These are phyloP conservation scores for Linum lewisii DNA, from an alignment of 345 rosid species.

Conservation along the genomic window DNA sequence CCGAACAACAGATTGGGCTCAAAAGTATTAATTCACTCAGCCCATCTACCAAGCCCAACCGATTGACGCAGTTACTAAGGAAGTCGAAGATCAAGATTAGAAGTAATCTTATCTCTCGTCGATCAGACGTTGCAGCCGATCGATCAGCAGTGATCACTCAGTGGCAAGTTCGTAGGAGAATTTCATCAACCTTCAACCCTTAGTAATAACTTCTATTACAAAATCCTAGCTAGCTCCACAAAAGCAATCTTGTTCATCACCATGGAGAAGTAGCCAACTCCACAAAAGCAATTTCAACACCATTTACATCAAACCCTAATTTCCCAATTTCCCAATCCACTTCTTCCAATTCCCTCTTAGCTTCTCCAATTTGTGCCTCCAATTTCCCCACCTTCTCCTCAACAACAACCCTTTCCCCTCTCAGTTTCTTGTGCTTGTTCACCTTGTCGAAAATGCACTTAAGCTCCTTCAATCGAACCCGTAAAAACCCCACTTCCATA, in stretches of 20 bases:
- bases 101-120: too few species aligned
- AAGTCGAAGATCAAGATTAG: too few species aligned
- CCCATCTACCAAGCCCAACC: too few species aligned
- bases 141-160: too few species aligned
- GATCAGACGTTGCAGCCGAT: too few species aligned
- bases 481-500: slow-evolving; percentile 35
- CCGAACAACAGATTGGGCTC: too few species aligned
- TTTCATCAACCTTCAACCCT: too few species aligned
- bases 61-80: too few species aligned
- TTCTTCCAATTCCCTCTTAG: not conserved
- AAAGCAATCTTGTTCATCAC: not conserved
- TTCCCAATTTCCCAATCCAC: not conserved
- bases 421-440: slow-evolving; percentile 17
- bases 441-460: slow-evolving; percentile 21
- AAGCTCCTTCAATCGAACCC: slow-evolving; percentile 23
- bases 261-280: not conserved
- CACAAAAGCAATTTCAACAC: not conserved
- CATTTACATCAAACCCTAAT: not conserved
- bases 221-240: not conserved
- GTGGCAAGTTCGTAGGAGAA: too few species aligned
- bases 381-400: slow-evolving; percentile 20
- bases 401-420: slow-evolving; percentile 18
- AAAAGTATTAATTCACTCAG: too few species aligned
- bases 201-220: not conserved
- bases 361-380: not conserved